Evolutionary conservation across 2,329 filamentous ascomycete genomes (phyloP).

Genomic region (Biscogniauxia marginata): DNA sequence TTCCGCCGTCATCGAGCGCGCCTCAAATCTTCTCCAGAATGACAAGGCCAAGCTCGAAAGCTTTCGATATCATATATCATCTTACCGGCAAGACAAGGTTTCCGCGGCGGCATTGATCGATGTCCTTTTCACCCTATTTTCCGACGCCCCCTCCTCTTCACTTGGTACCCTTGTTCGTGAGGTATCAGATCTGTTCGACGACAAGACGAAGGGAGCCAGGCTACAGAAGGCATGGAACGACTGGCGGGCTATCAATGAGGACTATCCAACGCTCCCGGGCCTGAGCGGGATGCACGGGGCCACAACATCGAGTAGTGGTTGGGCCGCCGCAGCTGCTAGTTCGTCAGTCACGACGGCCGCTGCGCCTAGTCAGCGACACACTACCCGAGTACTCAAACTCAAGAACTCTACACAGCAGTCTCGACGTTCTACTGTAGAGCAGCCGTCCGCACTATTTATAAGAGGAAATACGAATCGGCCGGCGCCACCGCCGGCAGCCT

Average conservation of each 20-base stretch:
- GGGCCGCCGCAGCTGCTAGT: slow-evolving; percentile 59
- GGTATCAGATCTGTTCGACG: slow-evolving; percentile 88
- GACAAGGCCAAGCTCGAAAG: slow-evolving; percentile 70
- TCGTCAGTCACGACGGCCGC: slow-evolving; percentile 35
- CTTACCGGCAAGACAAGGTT: slow-evolving; percentile 69
- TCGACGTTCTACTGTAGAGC: slow-evolving; percentile 31
- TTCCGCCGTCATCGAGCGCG: slow-evolving; percentile 80
- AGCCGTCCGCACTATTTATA: slow-evolving; percentile 17
- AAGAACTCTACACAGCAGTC: slow-evolving; percentile 51
- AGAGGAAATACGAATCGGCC: slow-evolving; percentile 8
- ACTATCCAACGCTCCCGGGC: slow-evolving; percentile 85
- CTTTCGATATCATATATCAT: slow-evolving; percentile 78
- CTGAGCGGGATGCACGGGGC: slow-evolving; percentile 66
- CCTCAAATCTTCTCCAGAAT: slow-evolving; percentile 75
- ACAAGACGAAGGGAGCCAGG: slow-evolving; percentile 68
- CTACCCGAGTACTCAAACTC: slow-evolving; percentile 55
- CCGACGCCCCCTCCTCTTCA: slow-evolving; percentile 72
- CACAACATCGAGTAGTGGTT: slow-evolving; percentile 54
- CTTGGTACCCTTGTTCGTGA: slow-evolving; percentile 89
- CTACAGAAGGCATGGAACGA: slow-evolving; percentile 88
- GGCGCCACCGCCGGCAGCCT: slow-evolving; percentile 16
- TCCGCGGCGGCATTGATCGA: slow-evolving; percentile 78
- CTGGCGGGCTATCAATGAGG: slow-evolving; percentile 94
- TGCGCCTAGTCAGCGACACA: slow-evolving; percentile 47
- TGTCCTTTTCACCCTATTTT: slow-evolving; percentile 80